These are phyloP conservation scores for Nakazawaea anatomiae DNA, from an alignment of 805 yeast genomes.

Conservation along the genomic window DNA sequence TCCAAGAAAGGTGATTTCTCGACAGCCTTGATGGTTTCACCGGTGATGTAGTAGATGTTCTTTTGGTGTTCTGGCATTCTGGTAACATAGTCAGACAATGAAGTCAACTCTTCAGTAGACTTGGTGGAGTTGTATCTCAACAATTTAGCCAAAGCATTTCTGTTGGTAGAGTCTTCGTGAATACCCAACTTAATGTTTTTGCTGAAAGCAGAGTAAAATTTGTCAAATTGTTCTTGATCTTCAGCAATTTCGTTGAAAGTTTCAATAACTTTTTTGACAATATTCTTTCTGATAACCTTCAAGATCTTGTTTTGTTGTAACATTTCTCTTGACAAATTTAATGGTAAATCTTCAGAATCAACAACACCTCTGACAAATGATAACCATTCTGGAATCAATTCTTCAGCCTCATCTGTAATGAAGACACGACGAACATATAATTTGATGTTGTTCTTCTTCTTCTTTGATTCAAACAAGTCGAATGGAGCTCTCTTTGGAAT, in stretches of 20 bases:
- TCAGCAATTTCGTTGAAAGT: slow-evolving; percentile 99
- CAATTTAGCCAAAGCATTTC: slow-evolving; percentile 90
- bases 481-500: slow-evolving; percentile 99
- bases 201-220: slow-evolving; percentile 95
- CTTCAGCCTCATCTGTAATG: slow-evolving; percentile 99
- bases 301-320: slow-evolving; percentile 99
- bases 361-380: slow-evolving; percentile 98
- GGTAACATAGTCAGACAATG: slow-evolving; percentile 94
- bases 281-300: slow-evolving; percentile 98
- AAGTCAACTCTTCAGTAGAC: slow-evolving; percentile 89
- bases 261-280: slow-evolving; percentile 96
- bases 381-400: slow-evolving; percentile 98
- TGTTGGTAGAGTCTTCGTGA: slow-evolving; percentile 98
- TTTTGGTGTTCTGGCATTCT: slow-evolving; percentile 99
- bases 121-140: slow-evolving; percentile 97
- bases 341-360: slow-evolving; percentile 98
- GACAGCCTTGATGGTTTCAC: slow-evolving; percentile 96
- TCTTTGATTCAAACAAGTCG: slow-evolving; percentile 95
- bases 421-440: slow-evolving; percentile 98
- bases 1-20: slow-evolving; percentile 99
- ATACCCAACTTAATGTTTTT: slow-evolving; percentile 98
- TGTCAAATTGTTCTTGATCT: slow-evolving; percentile 97
- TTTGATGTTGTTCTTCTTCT: slow-evolving; percentile 99
- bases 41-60: slow-evolving; percentile 98
- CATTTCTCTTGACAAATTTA: slow-evolving; percentile 99